Evolutionary conservation across 176 grass and related monocot genomes (phyloP).

Genomic region (Guadua angustifolia): DNA sequence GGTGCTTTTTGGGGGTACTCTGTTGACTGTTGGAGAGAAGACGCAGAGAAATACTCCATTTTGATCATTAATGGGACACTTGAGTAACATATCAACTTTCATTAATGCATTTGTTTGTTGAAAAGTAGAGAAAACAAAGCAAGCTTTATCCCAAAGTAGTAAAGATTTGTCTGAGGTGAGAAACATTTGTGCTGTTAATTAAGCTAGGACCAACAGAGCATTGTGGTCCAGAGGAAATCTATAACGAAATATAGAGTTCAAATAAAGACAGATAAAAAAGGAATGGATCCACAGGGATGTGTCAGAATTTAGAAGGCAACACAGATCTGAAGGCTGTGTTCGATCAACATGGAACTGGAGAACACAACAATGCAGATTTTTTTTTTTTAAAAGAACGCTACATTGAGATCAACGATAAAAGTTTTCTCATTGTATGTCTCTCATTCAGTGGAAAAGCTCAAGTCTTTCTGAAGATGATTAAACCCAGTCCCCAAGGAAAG

Average conservation of each 20-base stretch:
- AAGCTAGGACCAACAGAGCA: not conserved
- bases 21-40: not conserved
- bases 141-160: not conserved
- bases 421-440: not conserved
- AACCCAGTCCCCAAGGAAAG: too few species aligned
- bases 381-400: not conserved
- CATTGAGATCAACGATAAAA: not conserved
- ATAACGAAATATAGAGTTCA: constrained; percentile 37
- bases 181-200: constrained; percentile 28
- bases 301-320: constrained; percentile 50
- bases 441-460: not conserved
- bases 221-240: constrained; percentile 58
- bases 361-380: not conserved
- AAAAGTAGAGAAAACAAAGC: constrained; percentile 1
- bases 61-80: not conserved
- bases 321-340: constrained; percentile 48
- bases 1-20: not conserved
- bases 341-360: not conserved
- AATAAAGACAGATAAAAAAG: constrained; percentile 41
- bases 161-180: constrained; percentile 12
- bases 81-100: not conserved
- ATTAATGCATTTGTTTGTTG: not conserved
- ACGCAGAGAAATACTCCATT: constrained; percentile 7
- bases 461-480: constrained; percentile 13
- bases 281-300: constrained; percentile 36